A percentile compares a stretch with the other conserved stretches of the same genome.
Evolutionary conservation across 1,139 yeast species (phyloP).

Genomic region (Saccharomyces hybrid): DNA sequence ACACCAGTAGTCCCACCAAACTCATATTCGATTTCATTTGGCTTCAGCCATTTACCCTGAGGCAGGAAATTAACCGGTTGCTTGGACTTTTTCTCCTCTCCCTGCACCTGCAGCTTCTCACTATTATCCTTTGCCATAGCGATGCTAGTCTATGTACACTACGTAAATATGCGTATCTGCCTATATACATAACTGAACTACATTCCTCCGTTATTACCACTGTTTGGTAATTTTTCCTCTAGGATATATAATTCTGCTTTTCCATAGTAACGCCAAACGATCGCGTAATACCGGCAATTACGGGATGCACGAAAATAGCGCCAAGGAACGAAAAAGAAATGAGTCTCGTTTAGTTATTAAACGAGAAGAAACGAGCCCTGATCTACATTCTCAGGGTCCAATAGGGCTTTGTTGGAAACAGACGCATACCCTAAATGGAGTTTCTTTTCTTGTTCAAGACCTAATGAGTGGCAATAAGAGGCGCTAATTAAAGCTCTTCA

Average conservation of each 20-base stretch:
- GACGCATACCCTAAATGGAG: background rate
- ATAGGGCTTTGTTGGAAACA: background rate
- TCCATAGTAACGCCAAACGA: constrained; percentile 1
- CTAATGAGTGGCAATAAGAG: background rate
- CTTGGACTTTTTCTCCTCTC: background rate
- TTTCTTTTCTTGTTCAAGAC: background rate
- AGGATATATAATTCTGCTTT: background rate
- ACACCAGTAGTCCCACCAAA: constrained; percentile 96
- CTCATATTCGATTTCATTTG: constrained; percentile 56
- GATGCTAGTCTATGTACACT: background rate
- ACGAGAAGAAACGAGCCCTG: background rate
- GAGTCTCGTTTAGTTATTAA: background rate
- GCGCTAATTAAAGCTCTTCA: background rate
- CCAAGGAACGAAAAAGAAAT: constrained; percentile 1
- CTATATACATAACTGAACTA: background rate
- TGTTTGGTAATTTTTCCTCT: constrained; percentile 41
- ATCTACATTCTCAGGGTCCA: background rate
- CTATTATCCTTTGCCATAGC: background rate
- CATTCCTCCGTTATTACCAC: constrained; percentile 28
- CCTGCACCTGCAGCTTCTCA: background rate
- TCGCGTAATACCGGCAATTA: background rate
- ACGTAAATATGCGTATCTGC: background rate
- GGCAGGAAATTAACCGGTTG: constrained; percentile 22
- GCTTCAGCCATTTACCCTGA: constrained; percentile 34
- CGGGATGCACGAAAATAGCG: background rate